Percentiles rank a stretch among this genome's conserved stretches.
Evolutionary conservation across 805 yeast genomes (phyloP).

Genomic region (Ogataea parapolymorpha): DNA sequence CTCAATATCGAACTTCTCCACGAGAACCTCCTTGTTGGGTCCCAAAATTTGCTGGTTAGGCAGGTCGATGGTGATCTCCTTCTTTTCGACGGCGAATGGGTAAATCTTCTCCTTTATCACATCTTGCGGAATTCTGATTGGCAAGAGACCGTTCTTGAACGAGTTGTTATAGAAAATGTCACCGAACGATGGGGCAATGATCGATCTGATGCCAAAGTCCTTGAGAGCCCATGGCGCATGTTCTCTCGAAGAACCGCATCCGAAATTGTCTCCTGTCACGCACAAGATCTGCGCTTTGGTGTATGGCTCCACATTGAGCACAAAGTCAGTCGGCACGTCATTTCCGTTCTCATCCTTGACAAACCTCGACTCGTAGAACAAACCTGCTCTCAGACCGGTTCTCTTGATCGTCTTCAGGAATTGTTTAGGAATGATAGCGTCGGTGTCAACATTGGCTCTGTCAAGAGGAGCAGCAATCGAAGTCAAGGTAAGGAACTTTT

Average conservation of each 20-base stretch:
- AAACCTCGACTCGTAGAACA: constrained; percentile 89
- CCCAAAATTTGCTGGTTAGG: constrained; percentile 77
- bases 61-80: constrained; percentile 72
- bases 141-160: constrained; percentile 91
- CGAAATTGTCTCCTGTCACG: constrained; percentile 95
- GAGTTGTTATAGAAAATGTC: constrained; percentile 98
- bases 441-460: constrained; percentile 95
- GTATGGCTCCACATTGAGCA: constrained; percentile 82
- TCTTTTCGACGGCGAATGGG: constrained; percentile 77
- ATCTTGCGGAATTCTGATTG: constrained; percentile 84
- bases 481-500: constrained; percentile 67
- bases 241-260: constrained; percentile 98
- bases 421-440: constrained; percentile 98
- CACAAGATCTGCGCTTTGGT: constrained; percentile 76
- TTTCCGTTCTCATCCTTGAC: constrained; percentile 65
- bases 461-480: constrained; percentile 94
- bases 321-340: constrained; percentile 82
- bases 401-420: constrained; percentile 96
- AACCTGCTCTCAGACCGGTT: constrained; percentile 85
- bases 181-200: constrained; percentile 97
- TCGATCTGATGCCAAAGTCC: constrained; percentile 93
- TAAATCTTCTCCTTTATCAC: constrained; percentile 66
- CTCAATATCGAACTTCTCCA: constrained; percentile 84
- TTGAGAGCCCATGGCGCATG: constrained; percentile 99
- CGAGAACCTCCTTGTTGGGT: constrained; percentile 66